phyloP scores from a whole-genome alignment of 371 early-diverging fungal genomes.

The Basidiobolus meristosporus region DNA sequence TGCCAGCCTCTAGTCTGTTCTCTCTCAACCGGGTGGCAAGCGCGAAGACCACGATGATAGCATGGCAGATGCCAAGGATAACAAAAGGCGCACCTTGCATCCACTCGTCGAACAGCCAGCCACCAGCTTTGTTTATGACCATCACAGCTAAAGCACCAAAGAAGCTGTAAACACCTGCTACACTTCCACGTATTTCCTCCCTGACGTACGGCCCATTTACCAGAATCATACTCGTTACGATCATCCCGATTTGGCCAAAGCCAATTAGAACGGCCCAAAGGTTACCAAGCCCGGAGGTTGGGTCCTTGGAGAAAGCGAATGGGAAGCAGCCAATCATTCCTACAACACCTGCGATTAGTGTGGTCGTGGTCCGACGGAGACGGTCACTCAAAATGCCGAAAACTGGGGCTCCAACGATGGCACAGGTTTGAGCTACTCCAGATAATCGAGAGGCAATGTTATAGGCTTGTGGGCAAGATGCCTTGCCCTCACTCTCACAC shows the following conservation, averaged over 20 bases:
- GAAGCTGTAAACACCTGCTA: conserved; percentile 47
- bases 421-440: conserved; percentile 49
- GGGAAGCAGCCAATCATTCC: conserved; percentile 36
- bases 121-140: conserved; percentile 15
- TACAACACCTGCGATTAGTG: conserved; percentile 26
- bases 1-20: no score
- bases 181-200: conserved; percentile 28
- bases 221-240: conserved; percentile 45
- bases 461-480: not conserved
- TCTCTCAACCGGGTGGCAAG: no score
- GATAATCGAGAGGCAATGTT: conserved; percentile 10
- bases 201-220: conserved; percentile 28
- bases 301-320: conserved; percentile 28
- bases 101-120: conserved; percentile 20
- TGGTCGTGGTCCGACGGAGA: conserved; percentile 18
- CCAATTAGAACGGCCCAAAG: conserved; percentile 37
- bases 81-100: conserved; percentile 18
- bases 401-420: conserved; percentile 43
- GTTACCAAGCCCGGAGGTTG: conserved; percentile 23
- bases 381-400: conserved; percentile 26
- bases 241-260: conserved; percentile 55
- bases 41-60: not conserved
- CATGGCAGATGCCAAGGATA: conserved; percentile 13
- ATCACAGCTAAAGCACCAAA: conserved; percentile 48
- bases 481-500: conserved; percentile 13